These are phyloP conservation scores for Podila epicladia DNA, from an alignment of 192 early-diverging fungal species.

Conservation along the genomic window DNA sequence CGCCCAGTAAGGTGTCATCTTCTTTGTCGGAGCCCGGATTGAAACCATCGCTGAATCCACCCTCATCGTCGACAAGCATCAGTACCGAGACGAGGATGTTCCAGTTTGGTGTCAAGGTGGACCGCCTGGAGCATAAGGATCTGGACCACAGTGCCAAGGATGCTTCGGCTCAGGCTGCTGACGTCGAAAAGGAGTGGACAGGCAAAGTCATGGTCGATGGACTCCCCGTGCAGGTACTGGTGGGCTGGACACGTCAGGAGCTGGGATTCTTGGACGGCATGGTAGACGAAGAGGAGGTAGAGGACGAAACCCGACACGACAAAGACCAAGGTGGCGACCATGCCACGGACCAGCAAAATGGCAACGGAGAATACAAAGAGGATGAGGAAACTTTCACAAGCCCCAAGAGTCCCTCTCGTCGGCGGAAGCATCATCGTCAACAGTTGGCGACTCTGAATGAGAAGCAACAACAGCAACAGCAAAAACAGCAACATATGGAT, in stretches of 20 bases:
- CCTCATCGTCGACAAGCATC: background rate
- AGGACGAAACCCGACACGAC: background rate
- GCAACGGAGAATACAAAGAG: background rate
- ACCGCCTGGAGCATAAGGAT: slow-evolving; percentile 38
- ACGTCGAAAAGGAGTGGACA: slow-evolving; percentile 27
- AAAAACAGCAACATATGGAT: background rate
- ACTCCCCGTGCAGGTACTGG: slow-evolving; percentile 15
- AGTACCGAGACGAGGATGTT: slow-evolving; percentile 35
- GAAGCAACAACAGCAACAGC: too few relatives aligned
- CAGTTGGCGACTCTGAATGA: slow-evolving; percentile 9
- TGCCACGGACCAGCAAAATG: too few relatives aligned
- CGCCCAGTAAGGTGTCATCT: background rate
- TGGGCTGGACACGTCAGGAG: slow-evolving; percentile 26
- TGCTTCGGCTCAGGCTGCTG: background rate
- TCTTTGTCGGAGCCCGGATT: background rate
- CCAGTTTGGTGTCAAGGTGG: slow-evolving; percentile 44
- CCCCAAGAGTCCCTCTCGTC: slow-evolving; percentile 4
- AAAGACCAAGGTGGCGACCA: background rate
- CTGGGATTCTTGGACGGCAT: slow-evolving; percentile 42
- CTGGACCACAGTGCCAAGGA: slow-evolving; percentile 13
- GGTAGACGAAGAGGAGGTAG: slow-evolving; percentile 21
- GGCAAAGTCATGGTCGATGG: slow-evolving; percentile 46
- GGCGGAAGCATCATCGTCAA: slow-evolving; percentile 21
- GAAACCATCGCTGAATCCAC: background rate
- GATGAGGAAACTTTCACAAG: background rate